phyloP scores from a whole-genome alignment of 805 yeast species.

The Candida nitratophila region DNA sequence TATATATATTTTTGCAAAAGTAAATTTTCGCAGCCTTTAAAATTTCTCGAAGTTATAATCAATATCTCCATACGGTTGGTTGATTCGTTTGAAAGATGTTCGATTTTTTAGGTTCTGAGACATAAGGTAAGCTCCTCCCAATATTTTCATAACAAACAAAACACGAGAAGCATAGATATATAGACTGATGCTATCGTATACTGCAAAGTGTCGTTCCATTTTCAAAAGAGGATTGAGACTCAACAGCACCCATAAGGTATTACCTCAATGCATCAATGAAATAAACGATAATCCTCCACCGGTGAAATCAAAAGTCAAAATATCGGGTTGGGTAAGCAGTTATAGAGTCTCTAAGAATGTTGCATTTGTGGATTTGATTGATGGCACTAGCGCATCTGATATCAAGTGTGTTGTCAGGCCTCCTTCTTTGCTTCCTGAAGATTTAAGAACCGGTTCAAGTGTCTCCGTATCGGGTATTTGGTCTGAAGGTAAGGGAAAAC shows the following conservation, averaged over 20 bases:
- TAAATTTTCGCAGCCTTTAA: too few species aligned
- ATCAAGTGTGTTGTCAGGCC: constrained; percentile 51
- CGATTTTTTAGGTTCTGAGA: too few species aligned
- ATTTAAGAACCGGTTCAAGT: constrained; percentile 32
- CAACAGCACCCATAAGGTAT: constrained; percentile 12
- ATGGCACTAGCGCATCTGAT: constrained; percentile 57
- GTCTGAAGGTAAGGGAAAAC: constrained; percentile 40
- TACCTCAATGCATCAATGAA: constrained; percentile 17
- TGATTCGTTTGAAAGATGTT: too few species aligned
- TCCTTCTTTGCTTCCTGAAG: constrained; percentile 22
- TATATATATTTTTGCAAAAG: too few species aligned
- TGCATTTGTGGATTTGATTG: constrained; percentile 73
- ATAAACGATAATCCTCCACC: constrained; percentile 28
- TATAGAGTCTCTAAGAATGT: constrained; percentile 68
- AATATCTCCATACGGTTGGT: too few species aligned
- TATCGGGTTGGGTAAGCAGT: constrained; percentile 72
- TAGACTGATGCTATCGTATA: too few species aligned
- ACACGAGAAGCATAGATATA: too few species aligned
- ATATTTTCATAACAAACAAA: too few species aligned
- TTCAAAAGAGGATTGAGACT: background rate
- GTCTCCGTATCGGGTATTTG: constrained; percentile 26
- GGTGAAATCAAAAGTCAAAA: constrained; percentile 29
- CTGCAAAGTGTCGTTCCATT: background rate
- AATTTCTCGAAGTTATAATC: too few species aligned
- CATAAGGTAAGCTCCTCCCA: too few species aligned